Evolutionary conservation across 2,329 filamentous ascomycete genomes (phyloP), one percentile per base, ranked within the genome.

Genomic region (Epicoccum sorghinum): DNA sequence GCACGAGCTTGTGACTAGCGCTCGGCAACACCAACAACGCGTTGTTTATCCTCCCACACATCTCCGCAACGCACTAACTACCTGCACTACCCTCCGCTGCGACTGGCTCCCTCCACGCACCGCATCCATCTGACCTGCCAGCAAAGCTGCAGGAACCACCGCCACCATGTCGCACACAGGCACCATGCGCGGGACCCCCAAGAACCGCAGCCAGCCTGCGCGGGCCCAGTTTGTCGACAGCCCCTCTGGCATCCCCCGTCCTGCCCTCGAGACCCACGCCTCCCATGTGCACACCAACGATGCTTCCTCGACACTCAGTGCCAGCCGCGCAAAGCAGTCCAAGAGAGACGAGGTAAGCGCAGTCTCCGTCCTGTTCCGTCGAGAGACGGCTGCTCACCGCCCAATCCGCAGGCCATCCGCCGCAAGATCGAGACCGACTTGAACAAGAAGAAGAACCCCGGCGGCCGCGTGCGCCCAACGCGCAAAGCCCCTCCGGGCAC

Each of bases 381-480:
- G 23, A 9, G 13, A 2, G 13, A 37, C 13, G 12, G 44, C 52
- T 42, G 52, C 52, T 55, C 46, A 55, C 52, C 41, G 41, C 41
- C 36, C 35, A 12, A 38, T 25, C 9, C 23, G 57, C 73, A 98
- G 95, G 95, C 95, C 47, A 98, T 99, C 74, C 91, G 95, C 70
- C 88, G 87, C 71, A 98, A 97, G 82, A 89, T 99, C 82, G 95
- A 99, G 82, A 93, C 86, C 72, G 95, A 99, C 75, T 88, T 99
- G 79, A 96, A 86, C 84, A 98, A 98, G 82, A 98, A 98, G 86
- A 96, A 92, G 79, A 86, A 91, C 71, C 84, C 87, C 58, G 86
- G 87, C 61, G 83, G 86, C 66, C 88, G 92, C 67, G 88, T 92
- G 64, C 87, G 92, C 65, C 90, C 91, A 71, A 90, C 89, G 58